phyloP scores from a whole-genome alignment of 2,329 filamentous ascomycete genomes.

The Cercospora canescens region DNA sequence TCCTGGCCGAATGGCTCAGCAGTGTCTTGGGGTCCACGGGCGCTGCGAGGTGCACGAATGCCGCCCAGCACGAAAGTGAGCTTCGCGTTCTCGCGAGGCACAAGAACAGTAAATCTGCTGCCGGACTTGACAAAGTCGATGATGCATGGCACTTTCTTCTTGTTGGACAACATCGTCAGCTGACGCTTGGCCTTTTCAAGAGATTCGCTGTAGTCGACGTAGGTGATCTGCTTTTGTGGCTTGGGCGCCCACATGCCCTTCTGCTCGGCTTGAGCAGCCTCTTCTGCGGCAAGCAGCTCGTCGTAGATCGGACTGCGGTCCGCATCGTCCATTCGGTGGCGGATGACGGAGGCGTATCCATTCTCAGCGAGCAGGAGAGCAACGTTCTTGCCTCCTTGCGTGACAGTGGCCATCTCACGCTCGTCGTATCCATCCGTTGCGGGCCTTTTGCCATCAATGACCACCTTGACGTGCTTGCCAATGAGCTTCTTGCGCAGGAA shows the following conservation, averaged over 20 bases:
- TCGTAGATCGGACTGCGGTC: constrained; percentile 95
- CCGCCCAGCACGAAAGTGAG: constrained; percentile 92
- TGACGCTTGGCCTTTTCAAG: constrained; percentile 95
- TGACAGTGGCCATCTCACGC: constrained; percentile 88
- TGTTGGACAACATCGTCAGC: constrained; percentile 79
- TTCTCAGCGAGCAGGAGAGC: constrained; percentile 84
- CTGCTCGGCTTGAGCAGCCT: constrained; percentile 77
- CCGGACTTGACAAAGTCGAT: constrained; percentile 99
- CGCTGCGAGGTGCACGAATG: constrained; percentile 85
- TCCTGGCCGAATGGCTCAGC: constrained; percentile 95
- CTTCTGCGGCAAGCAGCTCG: constrained; percentile 76
- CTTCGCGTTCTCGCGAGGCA: constrained; percentile 91
- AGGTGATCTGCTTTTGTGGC: constrained; percentile 77
- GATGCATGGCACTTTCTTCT: constrained; percentile 88
- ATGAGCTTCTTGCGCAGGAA: constrained; percentile 92
- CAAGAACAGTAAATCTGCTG: constrained; percentile 86
- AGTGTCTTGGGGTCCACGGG: constrained; percentile 74
- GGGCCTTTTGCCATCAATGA: constrained; percentile 86
- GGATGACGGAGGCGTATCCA: constrained; percentile 90
- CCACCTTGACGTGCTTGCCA: constrained; percentile 90
- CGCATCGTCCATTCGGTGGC: constrained; percentile 91
- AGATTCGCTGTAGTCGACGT: constrained; percentile 86
- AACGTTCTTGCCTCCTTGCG: constrained; percentile 81
- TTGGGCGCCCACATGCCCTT: constrained; percentile 97
- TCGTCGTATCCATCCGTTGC: constrained; percentile 90